Base-by-base conservation (phyloP, 495 filamentous ascomycete species). In the Friedmanniomyces simplex region DNA sequence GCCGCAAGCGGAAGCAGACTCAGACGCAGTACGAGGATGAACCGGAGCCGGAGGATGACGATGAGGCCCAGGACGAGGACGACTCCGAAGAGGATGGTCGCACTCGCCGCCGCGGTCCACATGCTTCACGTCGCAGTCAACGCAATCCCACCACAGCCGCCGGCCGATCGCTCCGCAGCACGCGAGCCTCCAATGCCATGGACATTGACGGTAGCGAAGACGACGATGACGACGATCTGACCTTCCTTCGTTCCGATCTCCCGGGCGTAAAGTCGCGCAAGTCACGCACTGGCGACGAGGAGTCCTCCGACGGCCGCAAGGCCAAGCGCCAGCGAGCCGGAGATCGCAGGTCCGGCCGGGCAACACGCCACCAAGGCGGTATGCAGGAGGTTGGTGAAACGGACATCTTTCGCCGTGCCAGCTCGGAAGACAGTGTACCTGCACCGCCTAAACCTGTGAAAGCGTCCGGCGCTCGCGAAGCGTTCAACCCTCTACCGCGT, bases 321-420 rank as follows among this genome's bases (percentile, higher is more conserved):
- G 22, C 45, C 46, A 59, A 58, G 55, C 47, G 60, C 39, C 47
- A 62, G 56, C 62, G 39, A 52, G 12, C 59, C 22, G 57, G 51
- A 1, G 52, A 56, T 32, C 50, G 71, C 14, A 66, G 66, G 37
- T 74, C 71, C 28, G 68, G 64, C 14, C 69, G 71, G 22, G 36
- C 72, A 5, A 72, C 66, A 13, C 57, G 68, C 20, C 61, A 68
- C 37, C 62, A 60, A 50, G 61, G 67, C 46, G 86, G 71, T 62
- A 83, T 95, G 77, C 71, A 74, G 51, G 88, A 94, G 62, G 69
- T 79, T 10, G 71, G 74, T 16, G 78, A 87, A 56, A 81, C 87
- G 41, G 85, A 85, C 18, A 77, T 84, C 20, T 87, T 66, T 49
- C 68, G 66, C 36, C 65, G 65, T 11, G 39, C 5, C 39, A 43